These are phyloP conservation scores for Allodekkera sacchari DNA, from an alignment of 805 yeast genomes.

Conservation along the genomic window DNA sequence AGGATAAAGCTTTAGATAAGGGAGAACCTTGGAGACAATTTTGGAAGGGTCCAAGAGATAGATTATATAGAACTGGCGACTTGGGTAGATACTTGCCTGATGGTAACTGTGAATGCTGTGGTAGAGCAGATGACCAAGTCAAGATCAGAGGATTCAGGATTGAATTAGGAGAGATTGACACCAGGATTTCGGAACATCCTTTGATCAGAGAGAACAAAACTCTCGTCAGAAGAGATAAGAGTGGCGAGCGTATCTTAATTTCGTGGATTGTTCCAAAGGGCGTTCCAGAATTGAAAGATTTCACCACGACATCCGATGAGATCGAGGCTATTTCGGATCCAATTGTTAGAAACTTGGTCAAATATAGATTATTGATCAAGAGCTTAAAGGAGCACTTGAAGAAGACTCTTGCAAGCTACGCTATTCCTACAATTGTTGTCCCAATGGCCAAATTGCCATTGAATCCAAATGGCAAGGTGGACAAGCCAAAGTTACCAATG, in stretches of 20 bases:
- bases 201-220: constrained; percentile 89
- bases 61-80: constrained; percentile 95
- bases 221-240: constrained; percentile 82
- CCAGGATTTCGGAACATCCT: constrained; percentile 91
- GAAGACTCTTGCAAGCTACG: constrained; percentile 85
- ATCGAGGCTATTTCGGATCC: constrained; percentile 47
- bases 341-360: constrained; percentile 70
- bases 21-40: constrained; percentile 62
- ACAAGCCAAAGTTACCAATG: constrained; percentile 93
- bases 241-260: constrained; percentile 84
- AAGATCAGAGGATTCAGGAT: constrained; percentile 98
- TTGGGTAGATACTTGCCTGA: constrained; percentile 94
- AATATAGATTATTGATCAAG: constrained; percentile 67
- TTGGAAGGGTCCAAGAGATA: constrained; percentile 93
- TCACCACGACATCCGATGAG: constrained; percentile 36
- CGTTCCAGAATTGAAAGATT: constrained; percentile 34
- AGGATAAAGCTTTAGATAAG: constrained; percentile 39
- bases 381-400: constrained; percentile 77
- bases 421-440: constrained; percentile 86
- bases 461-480: constrained; percentile 97
- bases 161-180: constrained; percentile 96
- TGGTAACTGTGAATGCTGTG: constrained; percentile 97
- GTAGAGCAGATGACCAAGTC: constrained; percentile 98
- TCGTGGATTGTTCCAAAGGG: constrained; percentile 82
- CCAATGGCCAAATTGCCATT: constrained; percentile 82